Evolutionary conservation across 2,329 filamentous ascomycete genomes (phyloP), one percentile per base, ranked within the genome.

Genomic region (Ampelomyces quisqualis): DNA sequence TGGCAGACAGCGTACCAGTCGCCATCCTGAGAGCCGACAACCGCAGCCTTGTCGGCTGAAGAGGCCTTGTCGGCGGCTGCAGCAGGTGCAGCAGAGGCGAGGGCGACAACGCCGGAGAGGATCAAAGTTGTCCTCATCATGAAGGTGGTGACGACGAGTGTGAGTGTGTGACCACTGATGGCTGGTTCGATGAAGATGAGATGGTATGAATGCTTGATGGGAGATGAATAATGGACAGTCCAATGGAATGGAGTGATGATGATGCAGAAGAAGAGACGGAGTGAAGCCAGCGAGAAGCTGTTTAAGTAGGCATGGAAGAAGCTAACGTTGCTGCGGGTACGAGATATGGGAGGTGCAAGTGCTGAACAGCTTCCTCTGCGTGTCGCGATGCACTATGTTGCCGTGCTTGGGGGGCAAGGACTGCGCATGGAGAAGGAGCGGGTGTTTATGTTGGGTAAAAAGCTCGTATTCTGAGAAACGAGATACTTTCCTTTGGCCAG

Each of bases 61-160:
- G 18, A 19, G 28, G 34, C 26, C 13, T 40, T 38, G 22, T 5
- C 8, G 15, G 13, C 15, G 20, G 24, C 28, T 18, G 30, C 36
- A 15, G 37, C 37, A 24, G 39, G 41, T 7, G 38, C 39, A 14
- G 50, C 43, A 17, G 45, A 28, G 32, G 30, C 20, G 19, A 49
- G 9, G 13, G 43, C 41, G 23, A 45, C 30, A 23, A 54, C 40
- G 38, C 48, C 34, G 35, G 40, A 43, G 32, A 54, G 32, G 17
- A 49, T 38, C 27, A 29, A 13, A 14, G 15, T 38, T 29, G 44
- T 28, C 21, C 37, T 47, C 51, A 54, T 54, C n/a, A n/a, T n/a
- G n/a, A n/a, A n/a, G n/a, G n/a, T n/a, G 22, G 6, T 38, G 28
- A 17, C 11, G 9, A n/a, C 19, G 7, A 6, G 21, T 26, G 21